Base-by-base conservation (phyloP, 2,329 filamentous ascomycete genomes). In the Colletotrichum coccodes region DNA sequence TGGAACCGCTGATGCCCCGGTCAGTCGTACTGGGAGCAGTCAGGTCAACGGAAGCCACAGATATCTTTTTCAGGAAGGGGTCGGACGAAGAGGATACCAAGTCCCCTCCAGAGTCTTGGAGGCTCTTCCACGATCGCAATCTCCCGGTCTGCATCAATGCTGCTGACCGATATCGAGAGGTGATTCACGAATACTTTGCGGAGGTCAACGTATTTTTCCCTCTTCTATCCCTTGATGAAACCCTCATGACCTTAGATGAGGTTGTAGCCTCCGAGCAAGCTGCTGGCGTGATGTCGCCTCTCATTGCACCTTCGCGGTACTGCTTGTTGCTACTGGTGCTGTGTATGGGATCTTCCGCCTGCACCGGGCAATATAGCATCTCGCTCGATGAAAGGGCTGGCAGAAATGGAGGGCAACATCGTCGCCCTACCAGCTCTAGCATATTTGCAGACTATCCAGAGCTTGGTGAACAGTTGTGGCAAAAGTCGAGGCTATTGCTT, bases 131-230 rank as follows among this genome's bases (percentile, higher is more conserved):
- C 16, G 62, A 67, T 9, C 36, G 38, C 6, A 28, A 56, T 6
- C 7, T 46, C 12, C 50, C 61, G 2, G 44, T 63, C 3, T 32
- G 28, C 18, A 40, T 52, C 28, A 44, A 61, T 5, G 52, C 62
- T 2, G 28, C 57, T 12, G 59, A 57, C 3, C 40, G 50, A 12
- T 71, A 61, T 14, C 58, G 47, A 11, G 58, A 70, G 12, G 46
- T 64, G n/a, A 70, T 71, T 18, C 52, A 70, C 42, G 26, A 71
- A 1, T 77, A 75, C n/a, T 77, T 76, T 40, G 47, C 50, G 6
- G 47, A 75, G 5, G 70, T 77, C n/a, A 75, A 76, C 12, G 71
- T 76, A 0, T 77, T 76, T 54, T 77, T 75, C 44, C 60, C 68
- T 0, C 3, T 65, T 2, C 26, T 65, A 4, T 52, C 63, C 23